Percentiles rank a stretch among this genome's conserved stretches.
Conservation (phyloP, 192 early-diverging fungal species). For the Linnemannia schmuckeri region DNA sequence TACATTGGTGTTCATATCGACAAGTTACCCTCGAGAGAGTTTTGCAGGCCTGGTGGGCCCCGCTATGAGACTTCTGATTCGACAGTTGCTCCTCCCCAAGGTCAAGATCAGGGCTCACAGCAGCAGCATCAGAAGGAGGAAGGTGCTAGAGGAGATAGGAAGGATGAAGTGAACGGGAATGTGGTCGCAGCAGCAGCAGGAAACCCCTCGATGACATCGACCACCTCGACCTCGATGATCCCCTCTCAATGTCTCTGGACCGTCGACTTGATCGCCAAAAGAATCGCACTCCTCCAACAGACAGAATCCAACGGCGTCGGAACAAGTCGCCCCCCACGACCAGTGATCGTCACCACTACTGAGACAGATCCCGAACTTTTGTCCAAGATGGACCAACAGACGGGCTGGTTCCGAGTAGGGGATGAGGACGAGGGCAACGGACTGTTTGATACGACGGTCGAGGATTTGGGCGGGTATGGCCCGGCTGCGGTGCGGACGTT, state of each 20-base stretch:
- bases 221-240: background rate
- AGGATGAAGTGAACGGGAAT: background rate
- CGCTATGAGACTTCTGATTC: background rate
- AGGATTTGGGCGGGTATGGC: constrained; percentile 44
- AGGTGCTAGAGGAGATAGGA: background rate
- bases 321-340: background rate
- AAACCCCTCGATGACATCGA: background rate
- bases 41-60: constrained; percentile 11
- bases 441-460: constrained; percentile 24
- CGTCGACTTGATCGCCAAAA: constrained; percentile 30
- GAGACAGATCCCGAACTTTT: constrained; percentile 34
- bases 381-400: constrained; percentile 32
- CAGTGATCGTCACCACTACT: constrained; percentile 46
- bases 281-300: constrained; percentile 32
- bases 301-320: constrained; percentile 1
- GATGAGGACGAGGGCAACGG: constrained; percentile 17
- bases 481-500: background rate
- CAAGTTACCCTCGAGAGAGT: constrained; percentile 26
- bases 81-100: too few species aligned
- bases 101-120: background rate
- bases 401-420: constrained; percentile 29
- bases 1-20: constrained; percentile 53
- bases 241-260: constrained; percentile 33
- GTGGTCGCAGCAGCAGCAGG: background rate
- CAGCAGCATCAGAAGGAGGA: background rate